phyloP scores from a whole-genome alignment of 768 basidiomycete species.

The Amanita brunnescens region DNA sequence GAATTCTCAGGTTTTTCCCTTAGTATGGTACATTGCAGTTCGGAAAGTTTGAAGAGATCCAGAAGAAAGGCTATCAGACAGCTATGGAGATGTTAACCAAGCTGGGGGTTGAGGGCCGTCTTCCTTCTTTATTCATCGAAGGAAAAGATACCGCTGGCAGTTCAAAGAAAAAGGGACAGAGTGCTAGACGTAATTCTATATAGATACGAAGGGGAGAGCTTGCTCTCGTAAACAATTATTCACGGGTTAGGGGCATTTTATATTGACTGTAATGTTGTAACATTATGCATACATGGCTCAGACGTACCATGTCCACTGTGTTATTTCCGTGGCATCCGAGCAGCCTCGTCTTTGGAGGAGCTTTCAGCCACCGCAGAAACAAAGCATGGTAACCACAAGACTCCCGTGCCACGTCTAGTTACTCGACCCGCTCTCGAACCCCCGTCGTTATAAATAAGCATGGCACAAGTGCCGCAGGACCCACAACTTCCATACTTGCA shows the following conservation, averaged over 20 bases:
- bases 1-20: not conserved
- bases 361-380: too few relatives aligned
- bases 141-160: constrained; percentile 37
- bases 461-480: too few relatives aligned
- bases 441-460: too few relatives aligned
- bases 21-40: constrained; percentile 91
- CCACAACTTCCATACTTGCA: too few relatives aligned
- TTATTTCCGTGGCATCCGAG: too few relatives aligned
- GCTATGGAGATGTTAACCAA: constrained; percentile 62
- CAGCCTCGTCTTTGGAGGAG: too few relatives aligned
- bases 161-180: constrained; percentile 62
- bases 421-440: too few relatives aligned
- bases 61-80: constrained; percentile 70
- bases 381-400: too few relatives aligned
- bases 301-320: not conserved
- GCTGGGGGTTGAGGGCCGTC: constrained; percentile 74
- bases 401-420: too few relatives aligned
- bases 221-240: not conserved
- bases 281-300: not conserved
- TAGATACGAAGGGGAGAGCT: constrained; percentile 14
- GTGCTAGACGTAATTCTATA: constrained; percentile 71
- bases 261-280: not conserved
- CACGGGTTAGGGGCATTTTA: not conserved
- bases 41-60: constrained; percentile 81
- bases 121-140: constrained; percentile 70